A percentile compares a stretch with the other conserved stretches of the same genome.
Conservation (phyloP, 345 rosid species). For the Viola odorata region DNA sequence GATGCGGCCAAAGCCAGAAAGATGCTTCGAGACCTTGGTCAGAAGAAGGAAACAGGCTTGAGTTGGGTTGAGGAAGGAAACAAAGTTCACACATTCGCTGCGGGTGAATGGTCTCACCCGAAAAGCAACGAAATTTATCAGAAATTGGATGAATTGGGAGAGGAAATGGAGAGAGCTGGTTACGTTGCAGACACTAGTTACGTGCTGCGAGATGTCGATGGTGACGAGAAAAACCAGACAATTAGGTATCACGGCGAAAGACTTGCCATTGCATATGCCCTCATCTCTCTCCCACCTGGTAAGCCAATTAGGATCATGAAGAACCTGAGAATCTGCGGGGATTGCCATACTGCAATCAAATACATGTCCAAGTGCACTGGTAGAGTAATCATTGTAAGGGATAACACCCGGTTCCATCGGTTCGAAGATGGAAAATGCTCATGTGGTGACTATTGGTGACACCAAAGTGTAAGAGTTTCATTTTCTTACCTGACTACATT, state of each 20-base stretch:
- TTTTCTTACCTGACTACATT: no score
- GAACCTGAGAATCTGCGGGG: slow-evolving; percentile 83
- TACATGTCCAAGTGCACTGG: slow-evolving; percentile 69
- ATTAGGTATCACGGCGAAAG: slow-evolving; percentile 84
- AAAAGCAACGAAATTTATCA: slow-evolving; percentile 54
- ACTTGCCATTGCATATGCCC: slow-evolving; percentile 70
- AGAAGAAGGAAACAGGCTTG: slow-evolving; percentile 82
- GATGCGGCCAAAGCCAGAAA: slow-evolving; percentile 82
- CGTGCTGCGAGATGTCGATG: slow-evolving; percentile 61
- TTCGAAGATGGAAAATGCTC: slow-evolving; percentile 83
- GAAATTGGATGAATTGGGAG: slow-evolving; percentile 70
- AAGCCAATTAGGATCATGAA: slow-evolving; percentile 78
- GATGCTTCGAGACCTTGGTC: slow-evolving; percentile 68
- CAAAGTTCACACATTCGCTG: slow-evolving; percentile 71
- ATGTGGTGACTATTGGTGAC: slow-evolving; percentile 86
- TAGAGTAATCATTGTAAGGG: slow-evolving; percentile 79
- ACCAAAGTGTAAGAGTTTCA: slow-evolving; percentile 2
- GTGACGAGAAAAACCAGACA: slow-evolving; percentile 61
- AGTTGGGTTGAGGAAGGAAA: slow-evolving; percentile 95
- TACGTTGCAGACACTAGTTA: slow-evolving; percentile 82
- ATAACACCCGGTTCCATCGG: slow-evolving; percentile 75
- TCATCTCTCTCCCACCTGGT: slow-evolving; percentile 49
- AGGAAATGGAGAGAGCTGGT: slow-evolving; percentile 75
- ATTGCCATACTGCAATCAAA: slow-evolving; percentile 84
- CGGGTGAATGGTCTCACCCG: slow-evolving; percentile 63